A percentile compares a stretch with the other conserved stretches of the same genome.
These are phyloP conservation scores for Tillandsia leiboldiana DNA, from an alignment of 176 grass and related monocot species.

Conservation along the genomic window DNA sequence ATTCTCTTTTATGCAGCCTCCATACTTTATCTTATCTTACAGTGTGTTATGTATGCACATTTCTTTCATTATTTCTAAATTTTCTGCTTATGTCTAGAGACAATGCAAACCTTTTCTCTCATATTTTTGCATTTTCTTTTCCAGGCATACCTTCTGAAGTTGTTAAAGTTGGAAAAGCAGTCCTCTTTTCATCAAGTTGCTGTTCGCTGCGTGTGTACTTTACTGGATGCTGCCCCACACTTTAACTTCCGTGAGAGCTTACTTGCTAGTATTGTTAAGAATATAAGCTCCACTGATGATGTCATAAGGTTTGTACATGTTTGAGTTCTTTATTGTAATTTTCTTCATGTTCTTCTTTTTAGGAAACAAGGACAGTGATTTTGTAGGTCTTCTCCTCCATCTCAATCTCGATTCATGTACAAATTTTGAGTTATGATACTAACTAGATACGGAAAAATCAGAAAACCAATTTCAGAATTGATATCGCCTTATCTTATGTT, in stretches of 20 bases:
- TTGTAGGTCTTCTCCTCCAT: background rate
- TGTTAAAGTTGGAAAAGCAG: conserved; percentile 71
- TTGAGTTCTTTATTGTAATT: background rate
- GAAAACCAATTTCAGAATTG: too few species aligned
- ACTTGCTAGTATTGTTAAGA: conserved; percentile 54
- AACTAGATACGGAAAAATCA: too few species aligned
- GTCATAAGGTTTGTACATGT: conserved; percentile 40
- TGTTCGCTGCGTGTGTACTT: conserved; percentile 72
- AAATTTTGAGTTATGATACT: too few species aligned
- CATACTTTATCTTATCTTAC: background rate
- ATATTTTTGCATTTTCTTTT: conserved; percentile 21
- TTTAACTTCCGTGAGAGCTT: conserved; percentile 85
- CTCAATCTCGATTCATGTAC: too few species aligned
- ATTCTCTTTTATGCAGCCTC: too few species aligned
- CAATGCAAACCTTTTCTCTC: background rate
- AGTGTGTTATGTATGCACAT: background rate
- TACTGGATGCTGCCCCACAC: conserved; percentile 74
- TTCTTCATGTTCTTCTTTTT: background rate
- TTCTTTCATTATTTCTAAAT: background rate
- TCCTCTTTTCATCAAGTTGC: conserved; percentile 33
- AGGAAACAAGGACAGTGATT: background rate
- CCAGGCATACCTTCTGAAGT: conserved; percentile 71
- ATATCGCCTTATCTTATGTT: too few species aligned
- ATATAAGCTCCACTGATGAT: conserved; percentile 86
- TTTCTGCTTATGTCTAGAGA: conserved; percentile 2